Evolutionary conservation across 2,329 filamentous ascomycete genomes (phyloP), one percentile per base, ranked within the genome.

Genomic region (Alternaria gansuensis): DNA sequence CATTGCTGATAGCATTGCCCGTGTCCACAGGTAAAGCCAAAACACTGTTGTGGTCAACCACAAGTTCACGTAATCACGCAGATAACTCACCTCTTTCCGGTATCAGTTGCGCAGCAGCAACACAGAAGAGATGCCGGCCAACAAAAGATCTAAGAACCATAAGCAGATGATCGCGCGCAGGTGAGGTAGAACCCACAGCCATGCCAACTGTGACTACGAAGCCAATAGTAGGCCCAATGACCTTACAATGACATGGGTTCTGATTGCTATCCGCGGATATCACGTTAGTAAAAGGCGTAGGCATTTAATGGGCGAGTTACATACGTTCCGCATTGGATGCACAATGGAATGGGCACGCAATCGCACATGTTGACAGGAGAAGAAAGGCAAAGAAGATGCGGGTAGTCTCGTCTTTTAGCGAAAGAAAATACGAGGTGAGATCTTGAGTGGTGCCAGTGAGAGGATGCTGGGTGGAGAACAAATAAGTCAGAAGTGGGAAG

Each of bases 191-290:
- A 4, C 81, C 57, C 78, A 85, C 82, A 48, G 82, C 83, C 60
- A 82, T 77, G 50, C 81, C 74, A 39, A 86, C 74, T 1, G 81
- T 82, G 49, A 80, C 73, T 9, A 71, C 74, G 61, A 84, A 84
- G 68, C 83, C 83, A 41, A 86, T 67, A 1, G 83, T 86, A 36
- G 84, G 84, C 1, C 84, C 83, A 28, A 86, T 78, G 8, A 86
- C 78, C 69, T 86, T 86, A 68, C 83, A 85, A 61, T 81, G 82
- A 55, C 84, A 86, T 3, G 84, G 84, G 54, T 86, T 86, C 65
- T 86, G 82, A 59, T 85, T 79, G 8, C 83, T 85, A 44, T 36
- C 36, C 23, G 13, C 5, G 29, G 21, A 3, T 75, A 23, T 39
- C 8, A 11, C 23, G 24, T 72, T 39, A 73, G 61, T 23, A 52